These are phyloP conservation scores for Aspergillus avenaceus DNA, from an alignment of 495 filamentous ascomycete genomes.

Conservation along the genomic window DNA sequence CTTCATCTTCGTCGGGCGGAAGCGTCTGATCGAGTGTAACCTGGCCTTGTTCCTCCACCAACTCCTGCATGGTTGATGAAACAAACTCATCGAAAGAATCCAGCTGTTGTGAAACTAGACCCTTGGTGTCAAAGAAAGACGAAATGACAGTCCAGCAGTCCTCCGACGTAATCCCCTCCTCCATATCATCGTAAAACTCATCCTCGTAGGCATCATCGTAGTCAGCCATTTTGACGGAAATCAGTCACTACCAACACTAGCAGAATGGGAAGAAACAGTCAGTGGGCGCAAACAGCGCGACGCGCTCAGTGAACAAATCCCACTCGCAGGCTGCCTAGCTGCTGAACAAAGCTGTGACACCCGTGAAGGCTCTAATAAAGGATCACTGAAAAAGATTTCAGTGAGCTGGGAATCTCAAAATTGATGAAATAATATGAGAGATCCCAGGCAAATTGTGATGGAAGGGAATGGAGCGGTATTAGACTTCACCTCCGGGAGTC, in stretches of 20 bases:
- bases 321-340: constrained; percentile 10
- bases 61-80: constrained; percentile 82
- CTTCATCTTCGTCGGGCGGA: constrained; percentile 62
- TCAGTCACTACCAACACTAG: constrained; percentile 2
- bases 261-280: constrained; percentile 1
- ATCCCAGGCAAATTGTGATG: constrained; percentile 21
- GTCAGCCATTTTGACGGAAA: constrained; percentile 44
- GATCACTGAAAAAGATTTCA: not conserved
- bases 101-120: constrained; percentile 94
- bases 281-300: constrained; percentile 33
- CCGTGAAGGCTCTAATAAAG: not conserved
- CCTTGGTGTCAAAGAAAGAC: constrained; percentile 92
- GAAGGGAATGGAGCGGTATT: constrained; percentile 14
- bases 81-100: constrained; percentile 99
- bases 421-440: constrained; percentile 13
- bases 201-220: constrained; percentile 51
- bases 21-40: constrained; percentile 86
- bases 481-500: constrained; percentile 10
- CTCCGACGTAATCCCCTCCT: constrained; percentile 71
- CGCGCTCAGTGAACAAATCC: constrained; percentile 21
- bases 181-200: constrained; percentile 58
- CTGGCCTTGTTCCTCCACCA: constrained; percentile 82
- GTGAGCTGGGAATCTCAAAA: constrained; percentile 18
- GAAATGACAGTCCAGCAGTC: constrained; percentile 98
- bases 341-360: constrained; percentile 4